A percentile compares a stretch with the other conserved stretches of the same genome.
These are phyloP conservation scores for Podospora pseudocomata DNA, from an alignment of 495 filamentous ascomycete species.

Conservation along the genomic window DNA sequence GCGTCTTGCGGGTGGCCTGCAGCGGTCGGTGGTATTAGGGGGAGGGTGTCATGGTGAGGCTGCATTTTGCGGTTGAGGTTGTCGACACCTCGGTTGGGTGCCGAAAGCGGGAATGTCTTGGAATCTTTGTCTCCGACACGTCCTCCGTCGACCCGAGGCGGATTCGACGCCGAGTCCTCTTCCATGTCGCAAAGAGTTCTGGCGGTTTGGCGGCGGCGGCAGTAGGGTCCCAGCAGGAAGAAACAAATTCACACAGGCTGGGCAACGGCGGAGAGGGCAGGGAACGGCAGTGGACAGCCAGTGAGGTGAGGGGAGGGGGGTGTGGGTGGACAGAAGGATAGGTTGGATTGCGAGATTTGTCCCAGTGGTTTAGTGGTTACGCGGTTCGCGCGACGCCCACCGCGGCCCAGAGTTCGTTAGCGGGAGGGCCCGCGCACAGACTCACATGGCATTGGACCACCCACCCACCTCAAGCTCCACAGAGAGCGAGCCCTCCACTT, in stretches of 20 bases:
- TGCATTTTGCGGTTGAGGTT: conserved; percentile 16
- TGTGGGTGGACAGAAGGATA: conserved; percentile 7
- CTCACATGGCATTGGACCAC: not conserved
- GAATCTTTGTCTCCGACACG: conserved; percentile 30
- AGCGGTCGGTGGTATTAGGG: conserved; percentile 11
- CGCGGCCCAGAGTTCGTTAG: conserved; percentile 23
- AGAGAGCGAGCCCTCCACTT: not conserved
- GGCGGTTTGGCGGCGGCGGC: conserved; percentile 5
- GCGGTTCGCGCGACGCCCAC: conserved; percentile 37
- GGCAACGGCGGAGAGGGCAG: conserved; percentile 13
- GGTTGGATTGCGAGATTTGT: conserved; percentile 29
- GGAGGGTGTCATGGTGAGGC: conserved; percentile 11
- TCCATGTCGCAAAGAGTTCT: conserved; percentile 19
- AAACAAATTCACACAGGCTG: conserved; percentile 6
- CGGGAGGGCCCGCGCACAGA: conserved; percentile 20
- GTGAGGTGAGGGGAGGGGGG: conserved; percentile 10
- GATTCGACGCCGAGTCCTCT: conserved; percentile 23
- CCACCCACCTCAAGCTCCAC: not conserved
- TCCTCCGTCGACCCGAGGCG: conserved; percentile 29
- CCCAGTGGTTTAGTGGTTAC: conserved; percentile 27
- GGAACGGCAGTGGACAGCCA: not conserved
- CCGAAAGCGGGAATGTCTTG: conserved; percentile 18
- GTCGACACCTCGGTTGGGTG: conserved; percentile 11
- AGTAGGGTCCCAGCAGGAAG: not conserved
- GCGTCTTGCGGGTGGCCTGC: conserved; percentile 22